Conservation (phyloP, 805 yeast species). For the Myxozyma mucilagina region DNA sequence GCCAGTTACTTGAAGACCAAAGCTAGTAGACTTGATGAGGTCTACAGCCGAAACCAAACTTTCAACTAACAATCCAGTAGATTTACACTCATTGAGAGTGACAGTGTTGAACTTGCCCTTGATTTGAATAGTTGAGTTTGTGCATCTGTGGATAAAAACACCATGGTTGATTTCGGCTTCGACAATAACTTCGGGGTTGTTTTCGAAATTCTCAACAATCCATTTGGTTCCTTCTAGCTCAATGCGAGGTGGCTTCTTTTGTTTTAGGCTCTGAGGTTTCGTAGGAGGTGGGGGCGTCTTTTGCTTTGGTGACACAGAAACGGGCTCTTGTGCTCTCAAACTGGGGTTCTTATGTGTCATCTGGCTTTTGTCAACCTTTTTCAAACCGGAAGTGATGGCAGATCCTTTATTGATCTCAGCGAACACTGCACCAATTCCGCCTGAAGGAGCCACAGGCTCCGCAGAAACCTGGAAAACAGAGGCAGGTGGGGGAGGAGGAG, state of each 20-base stretch:
- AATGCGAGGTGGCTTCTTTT: slow-evolving; percentile 55
- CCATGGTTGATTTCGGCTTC: slow-evolving; percentile 86
- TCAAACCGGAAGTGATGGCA: slow-evolving; percentile 76
- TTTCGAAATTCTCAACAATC: slow-evolving; percentile 79
- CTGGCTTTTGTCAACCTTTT: slow-evolving; percentile 88
- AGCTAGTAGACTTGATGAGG: slow-evolving; percentile 73
- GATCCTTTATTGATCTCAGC: slow-evolving; percentile 88
- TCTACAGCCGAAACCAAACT: slow-evolving; percentile 85
- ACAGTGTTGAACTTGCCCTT: slow-evolving; percentile 91
- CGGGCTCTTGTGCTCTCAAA: slow-evolving; percentile 60
- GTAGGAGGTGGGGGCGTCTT: slow-evolving; percentile 67
- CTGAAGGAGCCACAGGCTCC: slow-evolving; percentile 37
- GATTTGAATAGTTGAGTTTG: slow-evolving; percentile 70
- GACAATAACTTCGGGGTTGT: slow-evolving; percentile 61
- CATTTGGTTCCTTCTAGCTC: slow-evolving; percentile 86
- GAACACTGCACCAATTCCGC: slow-evolving; percentile 85
- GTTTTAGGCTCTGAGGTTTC: slow-evolving; percentile 65
- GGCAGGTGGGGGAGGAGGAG: slow-evolving; percentile 90
- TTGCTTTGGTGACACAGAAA: slow-evolving; percentile 31
- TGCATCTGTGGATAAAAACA: slow-evolving; percentile 82
- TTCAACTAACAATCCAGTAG: slow-evolving; percentile 78
- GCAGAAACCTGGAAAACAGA: slow-evolving; percentile 50
- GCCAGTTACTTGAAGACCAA: slow-evolving; percentile 86
- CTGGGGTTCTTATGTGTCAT: slow-evolving; percentile 93
- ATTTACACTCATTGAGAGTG: slow-evolving; percentile 69